phyloP scores from a whole-genome alignment of 2,329 filamentous ascomycete genomes.

The Orbilia quercus region DNA sequence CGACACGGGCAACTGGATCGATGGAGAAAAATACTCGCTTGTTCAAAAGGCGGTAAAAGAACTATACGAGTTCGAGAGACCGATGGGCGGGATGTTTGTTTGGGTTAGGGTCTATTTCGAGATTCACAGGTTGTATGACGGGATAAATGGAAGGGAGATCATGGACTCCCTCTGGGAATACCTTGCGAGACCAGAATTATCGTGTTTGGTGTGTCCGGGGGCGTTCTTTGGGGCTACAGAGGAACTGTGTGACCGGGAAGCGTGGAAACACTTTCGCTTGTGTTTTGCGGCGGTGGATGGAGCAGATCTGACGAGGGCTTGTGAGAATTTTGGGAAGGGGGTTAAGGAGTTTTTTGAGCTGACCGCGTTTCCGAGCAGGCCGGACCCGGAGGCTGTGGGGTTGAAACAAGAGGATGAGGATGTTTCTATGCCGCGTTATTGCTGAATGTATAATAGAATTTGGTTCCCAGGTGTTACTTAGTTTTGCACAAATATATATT shows the following conservation, averaged over 20 bases:
- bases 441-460: constrained; percentile 8
- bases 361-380: constrained; percentile 34
- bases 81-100: constrained; percentile 89
- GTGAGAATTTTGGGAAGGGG: constrained; percentile 74
- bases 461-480: constrained; percentile 15
- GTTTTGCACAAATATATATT: background rate
- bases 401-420: constrained; percentile 17
- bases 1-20: constrained; percentile 35
- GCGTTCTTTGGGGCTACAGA: constrained; percentile 77
- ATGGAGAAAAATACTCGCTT: constrained; percentile 38
- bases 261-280: constrained; percentile 78
- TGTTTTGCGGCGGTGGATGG: constrained; percentile 88
- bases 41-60: constrained; percentile 50
- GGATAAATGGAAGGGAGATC: constrained; percentile 57
- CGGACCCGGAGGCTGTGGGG: constrained; percentile 10
- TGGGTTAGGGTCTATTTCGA: constrained; percentile 81
- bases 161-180: constrained; percentile 58
- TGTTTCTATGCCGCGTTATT: constrained; percentile 20
- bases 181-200: constrained; percentile 50
- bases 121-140: constrained; percentile 74
- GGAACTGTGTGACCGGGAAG: constrained; percentile 69
- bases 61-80: constrained; percentile 81
- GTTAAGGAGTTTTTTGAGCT: constrained; percentile 81
- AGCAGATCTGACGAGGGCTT: constrained; percentile 73
- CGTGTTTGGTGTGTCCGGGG: constrained; percentile 75